Conservation (phyloP, 106 monocot genomes). For the Allium sativum region DNA sequence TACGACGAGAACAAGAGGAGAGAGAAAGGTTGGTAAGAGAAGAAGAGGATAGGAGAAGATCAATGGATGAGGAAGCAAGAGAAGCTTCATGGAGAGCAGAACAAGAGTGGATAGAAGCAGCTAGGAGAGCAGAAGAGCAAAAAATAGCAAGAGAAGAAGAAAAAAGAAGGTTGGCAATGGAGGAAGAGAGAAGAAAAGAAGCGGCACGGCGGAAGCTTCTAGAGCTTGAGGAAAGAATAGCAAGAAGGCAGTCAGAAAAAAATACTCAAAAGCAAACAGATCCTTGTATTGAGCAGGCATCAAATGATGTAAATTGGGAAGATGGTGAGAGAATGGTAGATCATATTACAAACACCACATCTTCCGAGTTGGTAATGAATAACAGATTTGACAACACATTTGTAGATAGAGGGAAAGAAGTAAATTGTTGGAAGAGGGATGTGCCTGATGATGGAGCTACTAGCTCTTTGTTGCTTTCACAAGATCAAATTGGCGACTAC, state of each 20-base stretch:
- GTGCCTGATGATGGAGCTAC: constrained; percentile 15
- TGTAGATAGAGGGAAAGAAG: constrained; percentile 32
- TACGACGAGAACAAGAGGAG: constrained; percentile 83
- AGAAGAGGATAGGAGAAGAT: constrained; percentile 58
- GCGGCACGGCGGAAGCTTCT: constrained; percentile 70
- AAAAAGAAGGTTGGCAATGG: constrained; percentile 45
- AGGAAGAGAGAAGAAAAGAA: constrained; percentile 91
- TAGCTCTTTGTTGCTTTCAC: constrained; percentile 14
- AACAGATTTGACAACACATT: constrained; percentile 30
- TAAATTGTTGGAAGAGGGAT: constrained; percentile 33
- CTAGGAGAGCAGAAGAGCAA: constrained; percentile 57
- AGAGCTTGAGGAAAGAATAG: constrained; percentile 83
- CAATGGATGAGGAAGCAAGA: constrained; percentile 73
- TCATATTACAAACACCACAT: constrained; percentile 28
- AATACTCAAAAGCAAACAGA: constrained; percentile 6
- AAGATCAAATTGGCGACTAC: constrained; percentile 27
- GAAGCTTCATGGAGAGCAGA: constrained; percentile 73
- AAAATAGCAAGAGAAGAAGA: constrained; percentile 77
- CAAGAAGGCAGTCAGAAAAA: constrained; percentile 48
- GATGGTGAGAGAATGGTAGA: constrained; percentile 55
- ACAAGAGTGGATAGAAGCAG: constrained; percentile 67
- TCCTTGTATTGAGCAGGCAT: too few species aligned
- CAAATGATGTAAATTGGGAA: constrained; percentile 37
- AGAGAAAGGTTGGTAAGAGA: constrained; percentile 63
- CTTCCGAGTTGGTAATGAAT: constrained; percentile 40